phyloP scores from a whole-genome alignment of 2,329 filamentous ascomycete species.

The Cytospora piceae region DNA sequence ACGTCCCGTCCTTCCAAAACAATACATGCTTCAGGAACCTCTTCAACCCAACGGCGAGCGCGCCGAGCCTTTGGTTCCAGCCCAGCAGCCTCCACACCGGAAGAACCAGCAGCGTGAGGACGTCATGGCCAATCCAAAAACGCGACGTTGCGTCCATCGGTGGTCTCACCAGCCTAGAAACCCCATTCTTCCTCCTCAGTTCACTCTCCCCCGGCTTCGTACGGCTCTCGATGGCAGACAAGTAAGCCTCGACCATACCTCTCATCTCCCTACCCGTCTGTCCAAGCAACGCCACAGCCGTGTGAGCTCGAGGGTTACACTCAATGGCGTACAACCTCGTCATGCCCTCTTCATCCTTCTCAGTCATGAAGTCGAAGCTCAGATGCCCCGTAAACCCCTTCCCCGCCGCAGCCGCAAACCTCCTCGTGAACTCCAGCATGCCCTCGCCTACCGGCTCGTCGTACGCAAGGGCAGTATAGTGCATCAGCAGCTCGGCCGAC shows the following conservation, averaged over 20 bases:
- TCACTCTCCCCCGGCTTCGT: slow-evolving; percentile 11
- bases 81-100: slow-evolving; percentile 44
- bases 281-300: slow-evolving; percentile 65
- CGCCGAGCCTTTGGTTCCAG: slow-evolving; percentile 32
- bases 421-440: slow-evolving; percentile 68
- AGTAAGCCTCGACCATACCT: slow-evolving; percentile 56
- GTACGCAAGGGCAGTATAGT: slow-evolving; percentile 63
- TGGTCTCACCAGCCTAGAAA: slow-evolving; percentile 18
- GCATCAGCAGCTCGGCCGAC: slow-evolving; percentile 65
- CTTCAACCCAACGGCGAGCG: slow-evolving; percentile 34
- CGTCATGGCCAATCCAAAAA: slow-evolving; percentile 72
- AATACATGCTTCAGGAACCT: slow-evolving; percentile 45
- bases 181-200: slow-evolving; percentile 27
- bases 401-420: slow-evolving; percentile 51
- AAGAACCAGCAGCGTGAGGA: slow-evolving; percentile 55
- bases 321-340: slow-evolving; percentile 67
- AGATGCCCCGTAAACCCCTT: slow-evolving; percentile 67
- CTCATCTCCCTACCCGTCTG: slow-evolving; percentile 45
- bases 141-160: slow-evolving; percentile 38
- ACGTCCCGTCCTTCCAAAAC: slow-evolving; percentile 59
- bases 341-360: slow-evolving; percentile 44
- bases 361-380: slow-evolving; percentile 71
- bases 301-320: slow-evolving; percentile 72
- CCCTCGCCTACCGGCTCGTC: slow-evolving; percentile 57
- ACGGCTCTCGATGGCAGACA: slow-evolving; percentile 47